Conservation (phyloP, 352 stramenopile genomes). For the Pythium periplocum region DNA sequence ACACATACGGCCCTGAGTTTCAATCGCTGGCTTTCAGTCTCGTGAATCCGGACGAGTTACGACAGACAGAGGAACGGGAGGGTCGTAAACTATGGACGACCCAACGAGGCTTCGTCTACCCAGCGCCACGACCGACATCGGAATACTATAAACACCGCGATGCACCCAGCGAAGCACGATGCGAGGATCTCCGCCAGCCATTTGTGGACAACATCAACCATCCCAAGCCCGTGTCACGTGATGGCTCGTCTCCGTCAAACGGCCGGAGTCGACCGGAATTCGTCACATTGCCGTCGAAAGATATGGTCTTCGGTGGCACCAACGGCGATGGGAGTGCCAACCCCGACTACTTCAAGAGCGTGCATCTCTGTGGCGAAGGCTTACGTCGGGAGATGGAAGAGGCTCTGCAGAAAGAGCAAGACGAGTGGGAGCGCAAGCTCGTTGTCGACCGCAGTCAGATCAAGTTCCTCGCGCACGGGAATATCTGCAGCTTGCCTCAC, state of each 20-base stretch:
- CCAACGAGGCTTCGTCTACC: conserved; percentile 84
- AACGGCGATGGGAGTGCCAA: conserved; percentile 66
- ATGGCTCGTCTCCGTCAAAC: conserved; percentile 8
- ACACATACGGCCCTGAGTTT: conserved; percentile 87
- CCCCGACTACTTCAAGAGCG: conserved; percentile 73
- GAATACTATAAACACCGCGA: conserved; percentile 75
- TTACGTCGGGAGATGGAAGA: conserved; percentile 73
- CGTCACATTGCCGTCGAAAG: conserved; percentile 81
- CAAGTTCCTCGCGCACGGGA: conserved; percentile 84
- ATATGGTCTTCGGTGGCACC: conserved; percentile 83
- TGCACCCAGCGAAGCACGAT: conserved; percentile 66
- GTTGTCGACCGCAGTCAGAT: conserved; percentile 86
- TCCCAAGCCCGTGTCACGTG: conserved; percentile 51
- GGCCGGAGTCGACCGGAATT: conserved; percentile 37
- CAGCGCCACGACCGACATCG: conserved; percentile 41
- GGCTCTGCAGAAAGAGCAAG: conserved; percentile 50
- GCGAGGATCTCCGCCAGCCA: conserved; percentile 74
- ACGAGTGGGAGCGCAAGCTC: conserved; percentile 70
- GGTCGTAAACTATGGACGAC: conserved; percentile 75
- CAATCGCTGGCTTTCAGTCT: conserved; percentile 81
- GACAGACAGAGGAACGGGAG: conserved; percentile 40
- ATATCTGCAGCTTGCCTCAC: conserved; percentile 61
- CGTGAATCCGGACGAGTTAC: conserved; percentile 62
- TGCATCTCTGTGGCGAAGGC: conserved; percentile 82
- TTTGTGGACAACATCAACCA: conserved; percentile 85